Evolutionary conservation across 768 basidiomycete species (phyloP), one percentile per base, ranked within the genome.

Genomic region (Hypholoma fasciculare): DNA sequence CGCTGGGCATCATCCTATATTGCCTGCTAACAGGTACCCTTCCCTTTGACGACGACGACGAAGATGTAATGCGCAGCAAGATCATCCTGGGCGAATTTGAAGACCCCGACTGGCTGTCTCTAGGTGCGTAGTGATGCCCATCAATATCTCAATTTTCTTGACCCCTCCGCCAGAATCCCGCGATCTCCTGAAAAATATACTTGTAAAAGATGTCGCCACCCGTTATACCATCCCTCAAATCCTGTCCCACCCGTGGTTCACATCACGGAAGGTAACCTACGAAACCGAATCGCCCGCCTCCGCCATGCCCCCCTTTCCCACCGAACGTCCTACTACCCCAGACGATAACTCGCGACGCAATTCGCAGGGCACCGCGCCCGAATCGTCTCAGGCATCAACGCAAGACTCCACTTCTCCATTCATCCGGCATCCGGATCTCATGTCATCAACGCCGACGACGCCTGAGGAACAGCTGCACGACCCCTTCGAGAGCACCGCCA

Each of bases 31-130:
- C 93, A 0, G 96, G 95, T 7, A 92, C 90, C 8, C 74, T 96
- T 16, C 94, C 94, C 1, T 96, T 94, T 66, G 93, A 95, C 65
- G 90, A 95, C 63, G 94, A 96, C 57, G 88, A 95, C 69, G 92
- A 94, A 73, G 71, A 73, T 40, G 70, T 88, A 12, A 96, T 96
- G 93, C 88, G 88, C 60, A 76, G 79, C 52, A 89, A 91, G 72
- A 91, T 99, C 60, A 86, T 94, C 53, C 77, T 85, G 61, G 93
- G 90, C 14, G 86, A 89, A 46, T 98, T 91, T 67, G 93, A 96
- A 61, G 92, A 98, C 67, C 95, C 94, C 7, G 84, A 87, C 57
- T 99, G 96, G 95, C 78, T 98, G 16, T 92, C 93, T 27, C 74
- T 81, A 65, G 93, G 96, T 96, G 71, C 56, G 78, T 68, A 14